Evolutionary conservation across 306 rosid genomes (phyloP), one percentile per base, ranked within the genome.

Genomic region (Acacia confusa): DNA sequence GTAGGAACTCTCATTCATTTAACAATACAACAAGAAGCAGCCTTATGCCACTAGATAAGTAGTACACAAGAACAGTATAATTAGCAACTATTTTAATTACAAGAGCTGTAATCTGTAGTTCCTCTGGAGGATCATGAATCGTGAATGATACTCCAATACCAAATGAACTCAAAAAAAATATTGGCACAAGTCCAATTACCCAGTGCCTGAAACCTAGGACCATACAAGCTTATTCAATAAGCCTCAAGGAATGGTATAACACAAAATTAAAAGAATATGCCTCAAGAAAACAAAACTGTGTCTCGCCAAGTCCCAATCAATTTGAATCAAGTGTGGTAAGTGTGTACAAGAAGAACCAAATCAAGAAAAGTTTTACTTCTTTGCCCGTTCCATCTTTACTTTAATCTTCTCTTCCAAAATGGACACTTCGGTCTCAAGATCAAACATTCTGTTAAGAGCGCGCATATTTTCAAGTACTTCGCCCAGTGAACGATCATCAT

Each of bases 401-500:
- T 87, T 88, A 76, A 92, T 85, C 89, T 93, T 95, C 79, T 92
- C 90, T 87, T 93, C 98, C 72, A 95, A 82, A 52, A 88, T 43
- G 27, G 93, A 89, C 16, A 52, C 76, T 38, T 95, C 97, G 32
- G 98, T 89, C 70, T 92, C 97, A 6, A 95, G 97, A 79, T 90
- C 92, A 78, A 88, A 95, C 97, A 95, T 95, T 88, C 99, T 89
- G 82, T 93, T 93, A 43, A 93, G 83, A 61, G 98, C 97, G 32
- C 80, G 88, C 98, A 92, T 95, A 67, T 93, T 95, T 86, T 93
- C 93, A 41, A 92, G 91, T 24, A 87, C 87, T 85, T 93, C 97
- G 67, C 67, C 70, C 84, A 93, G 48, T 36, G 86, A 57, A 3
- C 82, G 87, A 58, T 83, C 76, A 25, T 89, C 90, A 34, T 76